A percentile compares a stretch with the other conserved stretches of the same genome.
Conservation (phyloP, 106 monocot genomes). For the Vanilla planifolia region DNA sequence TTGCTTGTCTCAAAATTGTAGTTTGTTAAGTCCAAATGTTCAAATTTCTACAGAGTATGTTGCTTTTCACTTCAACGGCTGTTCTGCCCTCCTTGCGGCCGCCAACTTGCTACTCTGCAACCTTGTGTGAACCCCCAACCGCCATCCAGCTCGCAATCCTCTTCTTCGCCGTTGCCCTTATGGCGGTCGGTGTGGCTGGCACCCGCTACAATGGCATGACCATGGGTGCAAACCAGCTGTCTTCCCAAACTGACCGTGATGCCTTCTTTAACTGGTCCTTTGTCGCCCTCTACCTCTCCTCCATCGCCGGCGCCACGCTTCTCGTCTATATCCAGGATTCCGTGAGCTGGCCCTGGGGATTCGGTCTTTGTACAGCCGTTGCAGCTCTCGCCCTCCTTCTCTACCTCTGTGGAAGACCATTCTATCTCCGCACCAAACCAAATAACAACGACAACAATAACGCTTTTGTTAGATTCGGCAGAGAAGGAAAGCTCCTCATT, state of each 20-base stretch:
- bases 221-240: constrained; percentile 7
- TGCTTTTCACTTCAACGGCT: constrained; percentile 7
- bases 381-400: not conserved
- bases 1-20: too few relatives aligned
- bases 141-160: constrained; percentile 5
- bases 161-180: not conserved
- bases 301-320: not conserved
- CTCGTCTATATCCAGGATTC: constrained; percentile 18
- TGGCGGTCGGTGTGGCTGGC: not conserved
- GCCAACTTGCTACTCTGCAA: not conserved
- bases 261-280: constrained; percentile 14
- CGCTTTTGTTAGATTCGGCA: not conserved
- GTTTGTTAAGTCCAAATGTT: too few relatives aligned
- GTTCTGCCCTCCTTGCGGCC: not conserved
- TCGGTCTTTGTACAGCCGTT: constrained; percentile 1
- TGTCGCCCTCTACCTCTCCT: not conserved
- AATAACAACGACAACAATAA: not conserved
- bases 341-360: constrained; percentile 21
- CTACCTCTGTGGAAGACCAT: constrained; percentile 4
- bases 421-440: constrained; percentile 1
- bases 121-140: constrained; percentile 4
- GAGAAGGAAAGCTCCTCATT: constrained; percentile 1
- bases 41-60: constrained; percentile 8
- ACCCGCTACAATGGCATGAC: constrained; percentile 3
- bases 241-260: not conserved